These are phyloP conservation scores for Pleurotus pulmonarius DNA, from an alignment of 768 basidiomycete species.

Conservation along the genomic window DNA sequence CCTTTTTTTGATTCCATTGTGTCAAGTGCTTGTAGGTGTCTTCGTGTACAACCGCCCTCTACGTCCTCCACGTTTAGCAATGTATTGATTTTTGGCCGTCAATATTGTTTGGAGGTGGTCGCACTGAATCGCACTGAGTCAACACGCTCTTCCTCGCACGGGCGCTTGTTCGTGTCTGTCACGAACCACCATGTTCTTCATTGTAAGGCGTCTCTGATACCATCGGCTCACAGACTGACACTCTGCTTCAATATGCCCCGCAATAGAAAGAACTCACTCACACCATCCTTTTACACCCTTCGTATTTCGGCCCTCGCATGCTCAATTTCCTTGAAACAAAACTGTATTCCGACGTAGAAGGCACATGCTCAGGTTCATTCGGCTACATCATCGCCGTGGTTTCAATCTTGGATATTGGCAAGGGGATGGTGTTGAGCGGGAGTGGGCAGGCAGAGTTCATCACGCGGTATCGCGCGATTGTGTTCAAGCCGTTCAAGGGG, in stretches of 20 bases:
- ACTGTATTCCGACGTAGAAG: constrained; percentile 94
- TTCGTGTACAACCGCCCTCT: no score
- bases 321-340: constrained; percentile 90
- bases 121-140: no score
- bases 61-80: no score
- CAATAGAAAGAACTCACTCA: constrained; percentile 93
- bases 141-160: no score
- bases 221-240: constrained; percentile 6
- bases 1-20: neutral
- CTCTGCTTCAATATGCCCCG: constrained; percentile 8
- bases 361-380: constrained; percentile 92
- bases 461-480: constrained; percentile 91
- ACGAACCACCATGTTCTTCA: constrained; percentile 59
- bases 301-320: constrained; percentile 97
- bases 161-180: neutral
- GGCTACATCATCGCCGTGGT: constrained; percentile 94
- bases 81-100: no score
- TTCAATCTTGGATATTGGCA: constrained; percentile 86
- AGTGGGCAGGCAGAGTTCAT: constrained; percentile 96
- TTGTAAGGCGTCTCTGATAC: constrained; percentile 39
- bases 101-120: no score
- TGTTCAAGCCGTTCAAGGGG: constrained; percentile 99
- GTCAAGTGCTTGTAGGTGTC: no score
- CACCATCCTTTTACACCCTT: constrained; percentile 95
- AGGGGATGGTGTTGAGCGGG: constrained; percentile 87